phyloP scores from a whole-genome alignment of 768 basidiomycete genomes.

The Leucosporidium scottii region DNA sequence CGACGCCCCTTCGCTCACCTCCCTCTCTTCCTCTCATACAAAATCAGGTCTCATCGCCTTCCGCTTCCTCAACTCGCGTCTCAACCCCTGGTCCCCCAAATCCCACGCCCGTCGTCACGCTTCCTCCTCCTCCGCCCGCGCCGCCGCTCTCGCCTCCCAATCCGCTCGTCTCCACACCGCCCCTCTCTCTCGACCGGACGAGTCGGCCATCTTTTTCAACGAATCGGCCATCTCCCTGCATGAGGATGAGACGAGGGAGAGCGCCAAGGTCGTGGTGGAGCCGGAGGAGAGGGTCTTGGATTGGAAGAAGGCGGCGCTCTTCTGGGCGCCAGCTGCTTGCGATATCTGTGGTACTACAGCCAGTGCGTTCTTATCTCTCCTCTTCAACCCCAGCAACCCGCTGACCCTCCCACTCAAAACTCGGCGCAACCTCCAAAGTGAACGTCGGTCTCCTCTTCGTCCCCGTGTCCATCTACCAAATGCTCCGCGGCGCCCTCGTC shows the following conservation, averaged over 20 bases:
- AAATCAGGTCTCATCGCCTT: slow-evolving; percentile 30
- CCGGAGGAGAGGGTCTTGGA: slow-evolving; percentile 17
- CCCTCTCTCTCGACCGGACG: slow-evolving; percentile 23
- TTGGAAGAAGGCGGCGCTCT: slow-evolving; percentile 52
- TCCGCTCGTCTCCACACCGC: slow-evolving; percentile 8
- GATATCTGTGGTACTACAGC: slow-evolving; percentile 89
- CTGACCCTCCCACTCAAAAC: neutral
- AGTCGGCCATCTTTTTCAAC: slow-evolving; percentile 14
- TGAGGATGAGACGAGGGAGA: slow-evolving; percentile 1
- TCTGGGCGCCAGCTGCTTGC: slow-evolving; percentile 82
- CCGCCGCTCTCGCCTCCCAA: slow-evolving; percentile 2
- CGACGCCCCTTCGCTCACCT: neutral
- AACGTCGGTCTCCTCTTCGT: slow-evolving; percentile 92
- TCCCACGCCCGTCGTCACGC: neutral
- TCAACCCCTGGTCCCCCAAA: slow-evolving; percentile 14
- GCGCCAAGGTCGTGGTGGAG: neutral
- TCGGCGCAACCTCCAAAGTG: slow-evolving; percentile 49
- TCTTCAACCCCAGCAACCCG: neutral
- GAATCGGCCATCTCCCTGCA: slow-evolving; percentile 17
- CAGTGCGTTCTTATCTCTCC: slow-evolving; percentile 41
- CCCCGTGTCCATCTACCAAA: slow-evolving; percentile 95
- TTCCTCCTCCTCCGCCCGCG: slow-evolving; percentile 1
- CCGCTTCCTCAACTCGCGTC: slow-evolving; percentile 33
- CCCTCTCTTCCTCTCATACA: no score
- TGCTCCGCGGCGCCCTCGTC: slow-evolving; percentile 46